phyloP scores from a whole-genome alignment of 2,329 filamentous ascomycete genomes.

The Apiospora koreana region DNA sequence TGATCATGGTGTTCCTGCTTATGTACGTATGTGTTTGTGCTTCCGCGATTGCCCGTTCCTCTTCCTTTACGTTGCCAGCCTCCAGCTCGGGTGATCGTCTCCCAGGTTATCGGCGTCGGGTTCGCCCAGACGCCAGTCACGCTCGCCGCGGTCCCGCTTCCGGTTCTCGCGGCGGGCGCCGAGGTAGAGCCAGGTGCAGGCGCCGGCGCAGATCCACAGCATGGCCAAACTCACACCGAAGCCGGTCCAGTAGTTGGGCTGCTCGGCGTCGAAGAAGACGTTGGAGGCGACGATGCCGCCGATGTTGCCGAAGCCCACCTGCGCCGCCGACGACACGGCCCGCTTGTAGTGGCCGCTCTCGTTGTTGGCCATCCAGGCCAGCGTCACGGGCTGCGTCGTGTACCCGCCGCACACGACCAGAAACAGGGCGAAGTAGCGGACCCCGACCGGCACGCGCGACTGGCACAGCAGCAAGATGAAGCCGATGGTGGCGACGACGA shows the following conservation, averaged over 20 bases:
- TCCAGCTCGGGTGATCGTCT: slow-evolving; percentile 46
- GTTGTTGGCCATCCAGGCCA: slow-evolving; percentile 56
- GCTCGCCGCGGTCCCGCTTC: slow-evolving; percentile 47
- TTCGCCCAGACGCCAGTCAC: slow-evolving; percentile 41
- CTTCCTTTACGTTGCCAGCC: slow-evolving; percentile 11
- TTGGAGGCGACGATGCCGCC: slow-evolving; percentile 38
- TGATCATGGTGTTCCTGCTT: background rate
- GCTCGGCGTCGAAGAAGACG: slow-evolving; percentile 36
- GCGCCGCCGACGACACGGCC: slow-evolving; percentile 47
- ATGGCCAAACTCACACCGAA: slow-evolving; percentile 34
- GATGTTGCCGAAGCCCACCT: slow-evolving; percentile 51
- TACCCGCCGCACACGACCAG: slow-evolving; percentile 36
- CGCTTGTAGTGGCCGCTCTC: slow-evolving; percentile 54
- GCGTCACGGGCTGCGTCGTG: slow-evolving; percentile 32
- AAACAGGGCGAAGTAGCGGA: slow-evolving; percentile 39
- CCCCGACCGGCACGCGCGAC: slow-evolving; percentile 16
- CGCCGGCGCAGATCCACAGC: slow-evolving; percentile 37
- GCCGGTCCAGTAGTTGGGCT: slow-evolving; percentile 37
- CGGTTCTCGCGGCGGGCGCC: slow-evolving; percentile 46
- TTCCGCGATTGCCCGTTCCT: background rate
- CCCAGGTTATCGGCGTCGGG: slow-evolving; percentile 47
- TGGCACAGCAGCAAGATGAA: slow-evolving; percentile 34
- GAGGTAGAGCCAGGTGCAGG: slow-evolving; percentile 24
- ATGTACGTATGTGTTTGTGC: background rate
- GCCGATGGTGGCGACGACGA: slow-evolving; percentile 31